Evolutionary conservation across 495 filamentous ascomycete genomes (phyloP).

Genomic region (Xylaria bambusicola): DNA sequence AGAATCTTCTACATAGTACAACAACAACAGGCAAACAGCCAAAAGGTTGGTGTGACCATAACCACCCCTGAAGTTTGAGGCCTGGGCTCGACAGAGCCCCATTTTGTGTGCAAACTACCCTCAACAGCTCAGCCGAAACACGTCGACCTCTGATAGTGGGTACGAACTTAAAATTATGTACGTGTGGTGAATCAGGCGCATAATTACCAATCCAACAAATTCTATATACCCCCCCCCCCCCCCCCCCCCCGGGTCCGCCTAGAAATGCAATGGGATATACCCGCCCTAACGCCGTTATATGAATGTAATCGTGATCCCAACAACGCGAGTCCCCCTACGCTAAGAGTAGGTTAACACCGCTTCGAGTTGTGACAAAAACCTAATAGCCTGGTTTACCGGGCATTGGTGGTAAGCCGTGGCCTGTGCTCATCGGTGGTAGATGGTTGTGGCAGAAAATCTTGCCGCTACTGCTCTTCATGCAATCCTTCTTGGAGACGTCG

Average conservation of each 20-base stretch:
- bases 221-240: conserved; percentile 2
- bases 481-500: conserved; percentile 54
- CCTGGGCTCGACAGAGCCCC: not conserved
- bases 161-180: conserved; percentile 7
- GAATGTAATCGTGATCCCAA: not conserved
- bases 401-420: conserved; percentile 49
- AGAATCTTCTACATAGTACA: not conserved
- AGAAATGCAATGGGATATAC: conserved; percentile 12
- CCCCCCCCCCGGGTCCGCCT: too few relatives aligned
- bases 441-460: conserved; percentile 56
- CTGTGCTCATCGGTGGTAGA: conserved; percentile 44
- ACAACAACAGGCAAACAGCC: not conserved
- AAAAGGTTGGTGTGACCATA: not conserved
- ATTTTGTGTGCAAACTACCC: not conserved
- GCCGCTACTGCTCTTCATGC: conserved; percentile 36
- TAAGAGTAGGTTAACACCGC: not conserved
- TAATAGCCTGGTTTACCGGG: conserved; percentile 50
- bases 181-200: not conserved
- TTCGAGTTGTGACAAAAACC: conserved; percentile 2
- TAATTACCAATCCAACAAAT: not conserved
- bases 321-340: not conserved
- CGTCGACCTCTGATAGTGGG: not conserved
- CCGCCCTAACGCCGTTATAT: conserved; percentile 18
- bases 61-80: not conserved
- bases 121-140: not conserved